phyloP scores from a whole-genome alignment of 1,284 basidiomycete genomes.

The Moesziomyces antarcticus region DNA sequence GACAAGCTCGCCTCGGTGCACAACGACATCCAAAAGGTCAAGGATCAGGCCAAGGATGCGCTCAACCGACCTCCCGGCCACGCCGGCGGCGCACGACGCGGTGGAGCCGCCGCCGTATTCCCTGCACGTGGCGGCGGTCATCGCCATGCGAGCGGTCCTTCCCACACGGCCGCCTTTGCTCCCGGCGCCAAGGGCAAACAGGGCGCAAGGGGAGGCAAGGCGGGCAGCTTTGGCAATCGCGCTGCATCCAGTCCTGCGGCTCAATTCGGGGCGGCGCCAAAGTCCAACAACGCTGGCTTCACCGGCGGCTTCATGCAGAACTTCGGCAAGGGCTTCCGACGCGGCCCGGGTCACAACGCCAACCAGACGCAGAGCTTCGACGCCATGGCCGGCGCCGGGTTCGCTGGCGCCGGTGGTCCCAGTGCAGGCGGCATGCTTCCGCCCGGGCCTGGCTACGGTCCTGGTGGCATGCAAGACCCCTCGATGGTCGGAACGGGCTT shows the following conservation, averaged over 20 bases:
- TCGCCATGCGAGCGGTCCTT: constrained; percentile 37
- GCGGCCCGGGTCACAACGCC: constrained; percentile 20
- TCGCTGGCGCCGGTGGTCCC: constrained; percentile 10
- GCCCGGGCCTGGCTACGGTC: constrained; percentile 12
- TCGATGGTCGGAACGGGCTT: constrained; percentile 26
- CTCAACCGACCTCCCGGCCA: constrained; percentile 18
- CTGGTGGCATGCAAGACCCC: constrained; percentile 23
- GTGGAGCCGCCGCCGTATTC: constrained; percentile 22
- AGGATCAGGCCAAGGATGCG: constrained; percentile 32
- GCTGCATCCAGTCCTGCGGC: constrained; percentile 39
- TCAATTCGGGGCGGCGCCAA: constrained; percentile 17
- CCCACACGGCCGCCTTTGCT: constrained; percentile 13
- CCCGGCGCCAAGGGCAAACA: constrained; percentile 28
- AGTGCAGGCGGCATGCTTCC: constrained; percentile 23
- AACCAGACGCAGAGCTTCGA: constrained; percentile 25
- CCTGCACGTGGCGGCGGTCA: constrained; percentile 38
- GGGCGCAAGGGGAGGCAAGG: constrained; percentile 32
- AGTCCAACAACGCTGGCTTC: constrained; percentile 18
- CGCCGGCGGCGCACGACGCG: constrained; percentile 16
- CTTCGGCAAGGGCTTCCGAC: constrained; percentile 42
- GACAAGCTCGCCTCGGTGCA: constrained; percentile 32
- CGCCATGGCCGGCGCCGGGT: constrained; percentile 18
- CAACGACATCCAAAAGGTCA: constrained; percentile 41
- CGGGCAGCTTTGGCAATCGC: constrained; percentile 29
- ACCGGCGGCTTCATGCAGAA: constrained; percentile 44